A percentile compares a stretch with the other conserved stretches of the same genome.
Conservation (phyloP, 257 asterid species). For the Ehretia macrophylla region DNA sequence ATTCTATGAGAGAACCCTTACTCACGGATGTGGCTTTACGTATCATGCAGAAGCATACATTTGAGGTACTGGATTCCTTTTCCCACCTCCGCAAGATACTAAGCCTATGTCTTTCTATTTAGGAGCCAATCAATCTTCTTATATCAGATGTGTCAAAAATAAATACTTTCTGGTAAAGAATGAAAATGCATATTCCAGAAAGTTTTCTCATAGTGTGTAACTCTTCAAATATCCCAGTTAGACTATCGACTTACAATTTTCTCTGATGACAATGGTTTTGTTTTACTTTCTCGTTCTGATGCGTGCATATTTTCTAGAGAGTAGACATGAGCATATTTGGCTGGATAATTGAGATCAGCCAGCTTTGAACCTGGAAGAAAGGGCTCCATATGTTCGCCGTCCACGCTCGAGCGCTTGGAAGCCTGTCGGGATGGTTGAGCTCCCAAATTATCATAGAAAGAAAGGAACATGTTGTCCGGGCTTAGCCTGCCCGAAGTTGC, state of each 20-base stretch:
- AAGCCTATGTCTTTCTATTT: no score
- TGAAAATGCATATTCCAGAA: no score
- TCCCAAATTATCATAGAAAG: slow-evolving; percentile 7
- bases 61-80: no score
- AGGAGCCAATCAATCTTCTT: no score
- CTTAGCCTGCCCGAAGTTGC: slow-evolving; percentile 6
- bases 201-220: no score
- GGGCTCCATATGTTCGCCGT: neutral
- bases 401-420: neutral
- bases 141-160: no score
- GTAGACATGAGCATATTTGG: neutral
- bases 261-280: neutral
- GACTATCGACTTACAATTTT: slow-evolving; percentile 9
- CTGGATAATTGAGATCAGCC: neutral
- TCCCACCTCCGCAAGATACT: no score
- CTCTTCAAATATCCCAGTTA: neutral
- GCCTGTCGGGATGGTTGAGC: neutral
- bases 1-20: no score
- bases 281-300: slow-evolving; percentile 1
- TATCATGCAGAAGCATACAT: no score
- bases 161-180: no score
- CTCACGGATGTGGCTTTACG: no score
- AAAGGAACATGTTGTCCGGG: neutral
- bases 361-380: neutral
- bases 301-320: neutral